Evolutionary conservation across 2,329 filamentous ascomycete species (phyloP).

Genomic region (Berkeleyomyces basicola): DNA sequence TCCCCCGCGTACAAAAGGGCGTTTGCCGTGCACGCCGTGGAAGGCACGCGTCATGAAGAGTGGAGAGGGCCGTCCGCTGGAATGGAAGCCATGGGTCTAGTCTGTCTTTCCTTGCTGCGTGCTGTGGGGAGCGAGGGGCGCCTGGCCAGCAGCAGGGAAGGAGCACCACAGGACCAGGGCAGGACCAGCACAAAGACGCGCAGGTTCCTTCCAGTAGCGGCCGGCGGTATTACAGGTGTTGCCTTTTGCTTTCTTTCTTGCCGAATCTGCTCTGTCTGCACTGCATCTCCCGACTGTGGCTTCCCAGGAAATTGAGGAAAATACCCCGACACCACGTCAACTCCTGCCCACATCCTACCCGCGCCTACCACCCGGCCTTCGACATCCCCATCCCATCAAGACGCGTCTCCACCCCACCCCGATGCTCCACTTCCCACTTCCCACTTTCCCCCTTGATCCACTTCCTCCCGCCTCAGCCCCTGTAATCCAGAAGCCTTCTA

Average conservation of each 20-base stretch:
- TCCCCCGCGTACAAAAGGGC: background rate
- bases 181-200: no score
- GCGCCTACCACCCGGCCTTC: no score
- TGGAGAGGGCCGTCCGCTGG: background rate
- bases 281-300: no score
- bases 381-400: background rate
- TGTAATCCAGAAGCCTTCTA: background rate
- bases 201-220: no score
- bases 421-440: background rate
- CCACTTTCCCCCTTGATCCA: background rate
- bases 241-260: no score
- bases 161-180: no score
- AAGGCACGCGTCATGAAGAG: conserved; percentile 1
- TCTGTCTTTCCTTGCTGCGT: background rate
- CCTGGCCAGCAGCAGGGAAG: no score
- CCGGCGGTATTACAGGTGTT: no score
- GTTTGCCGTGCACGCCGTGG: background rate
- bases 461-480: background rate
- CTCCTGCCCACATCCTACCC: no score
- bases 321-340: no score
- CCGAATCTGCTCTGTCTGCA: no score
- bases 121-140: background rate
- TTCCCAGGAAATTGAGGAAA: no score
- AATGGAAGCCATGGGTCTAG: background rate
- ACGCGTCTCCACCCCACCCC: background rate